Conservation (phyloP, 345 rosid species). For the Eucalyptus shirleyi region DNA sequence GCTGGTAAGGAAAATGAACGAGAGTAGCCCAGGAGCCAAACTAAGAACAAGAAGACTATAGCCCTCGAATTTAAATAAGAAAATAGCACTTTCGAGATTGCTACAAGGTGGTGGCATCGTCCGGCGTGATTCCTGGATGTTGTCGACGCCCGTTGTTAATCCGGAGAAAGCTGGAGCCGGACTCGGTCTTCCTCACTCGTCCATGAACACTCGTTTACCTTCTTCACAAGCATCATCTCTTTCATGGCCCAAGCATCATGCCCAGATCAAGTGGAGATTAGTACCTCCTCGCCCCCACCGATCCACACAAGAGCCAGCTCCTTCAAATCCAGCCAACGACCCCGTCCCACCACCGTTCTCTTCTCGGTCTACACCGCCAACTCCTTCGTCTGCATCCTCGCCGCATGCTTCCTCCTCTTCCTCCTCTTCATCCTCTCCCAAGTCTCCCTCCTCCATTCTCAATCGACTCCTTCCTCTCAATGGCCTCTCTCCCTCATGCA, state of each 20-base stretch:
- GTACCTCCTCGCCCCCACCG: background rate
- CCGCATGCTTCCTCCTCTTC: background rate
- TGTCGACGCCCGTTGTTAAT: background rate
- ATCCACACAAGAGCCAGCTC: background rate
- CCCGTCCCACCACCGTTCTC: background rate
- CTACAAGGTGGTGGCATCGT: background rate
- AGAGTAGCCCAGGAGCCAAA: background rate
- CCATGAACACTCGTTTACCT: background rate
- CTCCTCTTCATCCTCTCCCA: background rate
- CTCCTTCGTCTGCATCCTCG: background rate
- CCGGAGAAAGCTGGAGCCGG: background rate
- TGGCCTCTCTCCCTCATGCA: background rate
- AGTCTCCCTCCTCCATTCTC: background rate
- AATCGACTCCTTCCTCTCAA: background rate
- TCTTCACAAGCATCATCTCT: background rate
- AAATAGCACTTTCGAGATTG: background rate
- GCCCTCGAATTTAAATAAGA: background rate
- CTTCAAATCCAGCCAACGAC: background rate
- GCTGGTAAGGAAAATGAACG: background rate
- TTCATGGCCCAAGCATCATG: background rate
- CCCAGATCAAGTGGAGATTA: background rate
- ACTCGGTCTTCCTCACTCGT: background rate
- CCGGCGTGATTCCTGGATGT: background rate
- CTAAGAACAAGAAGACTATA: background rate
- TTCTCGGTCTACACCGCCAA: background rate